Evolutionary conservation across 805 yeast species (phyloP).

Genomic region (Debaryomyces castellii): DNA sequence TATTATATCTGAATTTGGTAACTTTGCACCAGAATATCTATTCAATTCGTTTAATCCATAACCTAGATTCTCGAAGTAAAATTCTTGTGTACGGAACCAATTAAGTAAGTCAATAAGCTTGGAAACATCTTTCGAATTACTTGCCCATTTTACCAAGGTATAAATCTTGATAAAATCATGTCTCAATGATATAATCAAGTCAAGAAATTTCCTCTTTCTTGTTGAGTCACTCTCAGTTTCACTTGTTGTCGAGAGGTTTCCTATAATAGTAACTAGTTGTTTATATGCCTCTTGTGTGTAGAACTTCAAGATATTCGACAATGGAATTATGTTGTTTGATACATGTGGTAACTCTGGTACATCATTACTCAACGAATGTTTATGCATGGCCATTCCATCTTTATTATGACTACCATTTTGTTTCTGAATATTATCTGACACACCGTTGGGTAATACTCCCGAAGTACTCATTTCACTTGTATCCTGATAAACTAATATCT

Average conservation of each 20-base stretch:
- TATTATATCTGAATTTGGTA: slow-evolving; percentile 86
- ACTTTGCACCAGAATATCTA: slow-evolving; percentile 80
- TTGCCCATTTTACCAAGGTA: slow-evolving; percentile 88
- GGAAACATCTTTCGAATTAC: slow-evolving; percentile 67
- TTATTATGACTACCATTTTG: neutral
- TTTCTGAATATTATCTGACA: neutral
- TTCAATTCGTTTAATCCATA: slow-evolving; percentile 69
- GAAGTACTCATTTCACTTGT: slow-evolving; percentile 4
- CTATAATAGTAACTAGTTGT: slow-evolving; percentile 59
- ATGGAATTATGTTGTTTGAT: slow-evolving; percentile 65
- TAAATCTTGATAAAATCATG: slow-evolving; percentile 83
- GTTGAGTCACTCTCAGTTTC: slow-evolving; percentile 52
- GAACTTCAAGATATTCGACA: slow-evolving; percentile 57
- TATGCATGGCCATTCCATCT: neutral
- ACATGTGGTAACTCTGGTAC: slow-evolving; percentile 61
- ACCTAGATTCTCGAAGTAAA: slow-evolving; percentile 57
- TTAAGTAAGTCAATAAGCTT: slow-evolving; percentile 80
- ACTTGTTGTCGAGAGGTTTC: slow-evolving; percentile 51
- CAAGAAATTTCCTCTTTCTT: slow-evolving; percentile 68
- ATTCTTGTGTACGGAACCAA: slow-evolving; percentile 82
- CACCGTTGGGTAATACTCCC: neutral
- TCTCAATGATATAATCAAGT: slow-evolving; percentile 67
- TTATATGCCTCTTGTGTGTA: slow-evolving; percentile 62
- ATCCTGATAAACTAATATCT: neutral
- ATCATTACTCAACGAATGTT: neutral